Base-by-base conservation (phyloP, 768 basidiomycete species). In the Udeniomyces megalosporus region DNA sequence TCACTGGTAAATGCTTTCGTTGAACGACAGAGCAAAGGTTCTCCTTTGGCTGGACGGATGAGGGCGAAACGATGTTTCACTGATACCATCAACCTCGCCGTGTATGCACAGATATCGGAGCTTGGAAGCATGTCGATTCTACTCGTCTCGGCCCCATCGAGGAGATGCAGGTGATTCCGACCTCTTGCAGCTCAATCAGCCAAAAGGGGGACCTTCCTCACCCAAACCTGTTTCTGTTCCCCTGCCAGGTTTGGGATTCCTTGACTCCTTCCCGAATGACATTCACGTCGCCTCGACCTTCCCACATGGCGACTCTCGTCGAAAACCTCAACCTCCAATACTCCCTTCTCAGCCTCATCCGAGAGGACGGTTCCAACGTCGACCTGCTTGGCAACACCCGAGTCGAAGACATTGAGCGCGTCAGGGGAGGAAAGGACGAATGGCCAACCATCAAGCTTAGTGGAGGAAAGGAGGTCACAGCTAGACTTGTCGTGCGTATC, bases 261-360 rank as follows among this genome's bases (percentile, higher is more conserved):
- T 31, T 58, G 5, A 54, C 63, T 1, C 47, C 55, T 14, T 63
- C 60, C 8, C 50, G 63, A 8, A 22, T 65, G 51, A 65, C 63
- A 0, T 54, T 65, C 46, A 59, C 51, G 22, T 53, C 63, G 32
- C 32, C 62, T 1, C 69, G 72, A 26, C 71, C 69, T 6, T 64
- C 64, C 31, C 77, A 72, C 34, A 88, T 97, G 85, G 83, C 90
- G 17, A 82, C 81, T 26, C 76, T 97, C 69, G 89, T 84, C 0
- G 95, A 99, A 74, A 96, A 92, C 69, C 76, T 90, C 49, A 97
- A 97, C 70, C 78, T 99, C 1, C 95, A 97, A 74, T 81, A 84
- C 1, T 90, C 81, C 1, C 80, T 92, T 35, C 78, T 97, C 15
- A 77, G 77, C 1, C 80, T 81, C 68, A 77, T 95, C 11, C 76